Base-by-base conservation (phyloP, 352 stramenopile genomes). In the Aphanomyces cochlioides region DNA sequence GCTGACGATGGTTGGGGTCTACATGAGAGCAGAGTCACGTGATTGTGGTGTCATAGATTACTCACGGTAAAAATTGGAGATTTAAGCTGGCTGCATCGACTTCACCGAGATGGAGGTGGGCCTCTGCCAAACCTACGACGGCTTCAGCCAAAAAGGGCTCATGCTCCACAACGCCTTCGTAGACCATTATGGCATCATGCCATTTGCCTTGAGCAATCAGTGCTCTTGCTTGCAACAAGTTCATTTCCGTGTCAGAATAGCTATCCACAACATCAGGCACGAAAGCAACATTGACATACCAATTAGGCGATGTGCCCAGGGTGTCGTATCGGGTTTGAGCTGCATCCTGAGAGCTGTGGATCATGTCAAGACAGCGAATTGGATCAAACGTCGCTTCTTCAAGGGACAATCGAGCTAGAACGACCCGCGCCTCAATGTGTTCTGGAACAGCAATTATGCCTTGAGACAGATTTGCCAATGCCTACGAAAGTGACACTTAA, bases 11-110 rank as follows among this genome's bases (percentile, higher is more conserved):
- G 7, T 68, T 47, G 17, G 79, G 53, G 47, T 67, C 56, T 59
- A 72, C 38, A 40, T 58, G 8, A 36, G 58, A 54, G 36, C 56
- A 3, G 45, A 56, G 19, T 87, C 77, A 8, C 89, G 60, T 0
- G 77, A 28, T 7, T 76, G 65, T 0, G 17, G 36, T 58, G 21
- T 37, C 50, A 58, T 58, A 19, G 15, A 58, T 58, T 12, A 58
- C 15, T 17, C 15, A 70, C 64, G 43, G 39, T n/a, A 70, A 40
- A 43, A 70, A 70, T 50, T 70, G 64, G 10, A 70, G 45, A 17
- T 47, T 39, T 10, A 37, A 28, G 7, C 28, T 47, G 7, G 64
- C 64, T 7, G n/a, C 19, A 12, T 43, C 50, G 17, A 54, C 47
- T 15, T 64, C n/a, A 41, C 19, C n/a, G n/a, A 59, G 47, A n/a